Percentiles rank a stretch among this genome's conserved stretches.
phyloP scores from a whole-genome alignment of 129 eudicot species.

The Flaveria sonorensis region DNA sequence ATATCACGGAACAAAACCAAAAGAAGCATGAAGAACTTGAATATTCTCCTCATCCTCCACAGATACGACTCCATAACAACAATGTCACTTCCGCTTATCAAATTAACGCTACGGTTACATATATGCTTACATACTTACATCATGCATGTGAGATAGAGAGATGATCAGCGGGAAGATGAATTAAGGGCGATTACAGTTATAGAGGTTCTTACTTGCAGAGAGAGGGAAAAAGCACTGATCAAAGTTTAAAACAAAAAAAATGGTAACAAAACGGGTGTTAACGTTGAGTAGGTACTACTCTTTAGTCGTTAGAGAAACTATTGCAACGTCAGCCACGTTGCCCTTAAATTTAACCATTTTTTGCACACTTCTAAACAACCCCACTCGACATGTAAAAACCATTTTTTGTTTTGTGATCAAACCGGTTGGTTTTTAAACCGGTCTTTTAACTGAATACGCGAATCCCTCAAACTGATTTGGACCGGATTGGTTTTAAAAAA shows the following conservation, averaged over 20 bases:
- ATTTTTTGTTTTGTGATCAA: no score
- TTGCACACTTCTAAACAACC: not conserved
- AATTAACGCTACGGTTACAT: not conserved
- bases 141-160: not conserved
- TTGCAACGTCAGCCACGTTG: not conserved
- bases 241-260: not conserved
- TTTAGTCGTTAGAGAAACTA: not conserved
- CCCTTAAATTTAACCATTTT: not conserved
- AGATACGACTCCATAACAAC: not conserved
- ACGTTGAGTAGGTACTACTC: not conserved
- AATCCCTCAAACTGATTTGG: no score
- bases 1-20: not conserved
- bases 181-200: not conserved
- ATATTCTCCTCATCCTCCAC: not conserved
- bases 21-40: slow-evolving; percentile 8
- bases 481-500: no score
- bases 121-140: not conserved
- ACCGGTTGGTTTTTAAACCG: no score
- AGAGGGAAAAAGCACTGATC: not conserved
- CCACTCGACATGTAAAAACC: no score
- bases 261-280: not conserved
- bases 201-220: not conserved
- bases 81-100: not conserved
- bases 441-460: no score
- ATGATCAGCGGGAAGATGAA: not conserved